Evolutionary conservation across 2,329 filamentous ascomycete genomes (phyloP).

Genomic region (Hypoxylon rubiginosum): DNA sequence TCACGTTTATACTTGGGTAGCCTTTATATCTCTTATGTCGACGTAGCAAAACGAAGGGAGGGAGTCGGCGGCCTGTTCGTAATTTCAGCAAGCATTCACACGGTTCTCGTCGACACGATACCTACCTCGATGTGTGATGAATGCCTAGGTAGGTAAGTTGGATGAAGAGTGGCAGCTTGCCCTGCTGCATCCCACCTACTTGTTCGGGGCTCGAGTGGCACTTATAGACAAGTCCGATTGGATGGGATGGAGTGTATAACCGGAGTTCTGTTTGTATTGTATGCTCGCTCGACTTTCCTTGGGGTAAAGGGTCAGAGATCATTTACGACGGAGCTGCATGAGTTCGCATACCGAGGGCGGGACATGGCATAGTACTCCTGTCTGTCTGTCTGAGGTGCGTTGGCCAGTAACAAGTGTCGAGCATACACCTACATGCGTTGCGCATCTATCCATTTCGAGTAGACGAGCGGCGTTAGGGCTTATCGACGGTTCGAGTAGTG

Average conservation of each 20-base stretch:
- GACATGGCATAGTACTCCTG: background rate
- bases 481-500: too few relatives aligned
- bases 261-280: background rate
- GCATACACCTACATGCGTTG: background rate
- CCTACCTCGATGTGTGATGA: too few relatives aligned
- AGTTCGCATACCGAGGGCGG: background rate
- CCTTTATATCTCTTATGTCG: too few relatives aligned
- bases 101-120: too few relatives aligned
- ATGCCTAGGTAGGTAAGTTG: too few relatives aligned
- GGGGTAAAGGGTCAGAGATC: background rate
- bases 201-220: slow-evolving; percentile 13
- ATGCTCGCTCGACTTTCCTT: background rate
- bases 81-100: too few relatives aligned
- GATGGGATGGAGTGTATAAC: background rate
- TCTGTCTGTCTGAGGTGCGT: background rate
- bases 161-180: too few relatives aligned
- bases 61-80: too few relatives aligned
- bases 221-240: slow-evolving; percentile 17
- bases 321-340: background rate
- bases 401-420: too few relatives aligned
- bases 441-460: background rate
- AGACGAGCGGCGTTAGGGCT: too few relatives aligned
- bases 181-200: slow-evolving; percentile 11
- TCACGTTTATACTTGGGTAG: too few relatives aligned
- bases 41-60: too few relatives aligned